Base-by-base conservation (phyloP, 495 filamentous ascomycete genomes). In the Lepraria neglecta region DNA sequence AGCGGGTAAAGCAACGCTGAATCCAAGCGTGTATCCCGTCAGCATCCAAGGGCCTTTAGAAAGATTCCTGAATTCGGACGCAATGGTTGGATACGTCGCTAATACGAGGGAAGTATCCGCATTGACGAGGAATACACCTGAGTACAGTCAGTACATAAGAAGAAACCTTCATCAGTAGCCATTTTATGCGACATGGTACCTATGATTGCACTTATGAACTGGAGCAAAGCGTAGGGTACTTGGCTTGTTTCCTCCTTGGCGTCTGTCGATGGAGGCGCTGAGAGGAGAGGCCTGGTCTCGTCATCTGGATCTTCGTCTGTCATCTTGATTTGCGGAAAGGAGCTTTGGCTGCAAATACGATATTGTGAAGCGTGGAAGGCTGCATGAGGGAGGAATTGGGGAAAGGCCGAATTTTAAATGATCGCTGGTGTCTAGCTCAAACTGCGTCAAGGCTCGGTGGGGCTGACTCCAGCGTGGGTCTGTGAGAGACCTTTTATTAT, bases 91-190 rank as follows among this genome's bases (percentile, higher is more conserved):
- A 52, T 72, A 73, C 0, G 71, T 75, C 0, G 74, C 71, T n/a
- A 67, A 59, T 11, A 76, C 68, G 15, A 76, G 47, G 2, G 69
- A 70, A 14, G 68, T 68, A 58, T 76, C 74, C 5, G 67, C 70
- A 47, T 53, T 68, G 3, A 70, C 71, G 3, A 76, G 63, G 46
- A 76, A 68, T n/a, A 72, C 66, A 5, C 71, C 74, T 76, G 35
- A 7, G 44, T 43, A 42, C n/a, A 51, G 7, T 42, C 14, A 42
- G 38, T 14, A 42, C n/a, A 42, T 42, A 42, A 42, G 38, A 42
- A 14, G 38, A 7, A 42, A 6, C 7, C 14, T 42, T 42, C 38
- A 14, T 42, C 7, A 14, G 7, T 42, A 14, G 14, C 38, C 38
- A 42, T 42, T 42, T n/a, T n/a, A n/a, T n/a, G n/a, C n/a, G n/a